Percentiles rank a stretch among this genome's conserved stretches.
These are phyloP conservation scores for Sphaerostilbella broomeana DNA, from an alignment of 2,329 filamentous ascomycete species.

Conservation along the genomic window DNA sequence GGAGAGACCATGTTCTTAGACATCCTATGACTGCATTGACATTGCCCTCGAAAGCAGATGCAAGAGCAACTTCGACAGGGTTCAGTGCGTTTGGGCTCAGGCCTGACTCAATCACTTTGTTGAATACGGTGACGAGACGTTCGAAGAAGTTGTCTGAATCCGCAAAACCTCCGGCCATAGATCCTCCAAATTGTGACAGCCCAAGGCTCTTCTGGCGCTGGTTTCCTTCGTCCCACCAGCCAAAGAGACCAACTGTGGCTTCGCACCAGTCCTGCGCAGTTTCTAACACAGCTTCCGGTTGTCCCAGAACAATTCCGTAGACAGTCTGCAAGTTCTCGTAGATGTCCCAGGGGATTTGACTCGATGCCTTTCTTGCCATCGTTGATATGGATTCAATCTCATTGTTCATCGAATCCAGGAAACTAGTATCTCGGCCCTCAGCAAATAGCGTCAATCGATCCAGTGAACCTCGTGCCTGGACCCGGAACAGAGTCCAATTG, in stretches of 20 bases:
- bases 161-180: constrained; percentile 36
- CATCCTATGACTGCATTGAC: constrained; percentile 68
- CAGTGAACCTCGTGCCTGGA: constrained; percentile 62
- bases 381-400: constrained; percentile 52
- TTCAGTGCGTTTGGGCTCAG: constrained; percentile 73
- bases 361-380: constrained; percentile 70
- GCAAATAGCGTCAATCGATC: constrained; percentile 70
- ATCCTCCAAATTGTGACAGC: constrained; percentile 33
- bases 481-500: constrained; percentile 80
- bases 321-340: constrained; percentile 78
- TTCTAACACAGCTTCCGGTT: constrained; percentile 66
- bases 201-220: constrained; percentile 35
- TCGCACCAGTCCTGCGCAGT: constrained; percentile 88
- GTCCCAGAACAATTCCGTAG: constrained; percentile 75
- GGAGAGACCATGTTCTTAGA: constrained; percentile 72
- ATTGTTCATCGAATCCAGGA: constrained; percentile 24
- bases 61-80: constrained; percentile 72
- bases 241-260: constrained; percentile 72
- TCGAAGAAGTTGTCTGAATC: constrained; percentile 65
- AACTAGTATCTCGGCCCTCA: constrained; percentile 58
- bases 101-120: constrained; percentile 59
- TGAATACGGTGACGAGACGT: constrained; percentile 65
- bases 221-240: constrained; percentile 88
- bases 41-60: constrained; percentile 77
- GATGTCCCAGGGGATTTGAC: constrained; percentile 80